phyloP scores from a whole-genome alignment of 768 basidiomycete species.

The Pleurotus platypus region DNA sequence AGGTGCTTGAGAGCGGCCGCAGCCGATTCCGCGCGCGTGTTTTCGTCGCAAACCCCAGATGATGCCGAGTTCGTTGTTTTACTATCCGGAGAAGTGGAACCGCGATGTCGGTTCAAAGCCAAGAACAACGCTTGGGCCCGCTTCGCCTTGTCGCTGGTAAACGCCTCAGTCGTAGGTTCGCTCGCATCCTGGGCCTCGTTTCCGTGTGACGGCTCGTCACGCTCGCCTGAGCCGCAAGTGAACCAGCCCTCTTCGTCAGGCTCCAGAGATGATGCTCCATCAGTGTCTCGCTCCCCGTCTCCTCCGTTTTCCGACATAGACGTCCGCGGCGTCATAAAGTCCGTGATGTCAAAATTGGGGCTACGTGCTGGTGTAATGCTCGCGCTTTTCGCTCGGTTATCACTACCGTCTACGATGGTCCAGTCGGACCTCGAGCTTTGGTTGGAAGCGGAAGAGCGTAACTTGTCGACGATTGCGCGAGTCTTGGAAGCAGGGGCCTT shows the following conservation, averaged over 20 bases:
- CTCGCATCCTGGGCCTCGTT: background rate
- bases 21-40: background rate
- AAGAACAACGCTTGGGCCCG: constrained; percentile 40
- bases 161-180: background rate
- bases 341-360: constrained; percentile 14
- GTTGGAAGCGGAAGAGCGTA: constrained; percentile 34
- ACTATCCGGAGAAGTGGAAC: constrained; percentile 27
- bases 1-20: background rate
- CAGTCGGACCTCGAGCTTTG: constrained; percentile 8
- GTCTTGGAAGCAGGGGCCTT: constrained; percentile 49
- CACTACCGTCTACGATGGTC: background rate
- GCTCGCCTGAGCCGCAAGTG: constrained; percentile 23
- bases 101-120: constrained; percentile 34
- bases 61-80: constrained; percentile 23
- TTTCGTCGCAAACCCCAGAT: constrained; percentile 5
- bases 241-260: constrained; percentile 47
- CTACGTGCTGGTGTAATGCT: constrained; percentile 30
- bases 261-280: constrained; percentile 27
- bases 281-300: constrained; percentile 21
- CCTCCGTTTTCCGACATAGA: constrained; percentile 38
- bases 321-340: constrained; percentile 27
- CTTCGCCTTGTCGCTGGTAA: constrained; percentile 29
- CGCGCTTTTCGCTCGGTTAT: constrained; percentile 17
- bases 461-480: constrained; percentile 54
- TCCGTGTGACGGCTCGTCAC: constrained; percentile 6